A percentile compares a stretch with the other conserved stretches of the same genome.
phyloP scores from a whole-genome alignment of 2,329 filamentous ascomycete genomes.

The Coniochaeta hoffmannii region DNA sequence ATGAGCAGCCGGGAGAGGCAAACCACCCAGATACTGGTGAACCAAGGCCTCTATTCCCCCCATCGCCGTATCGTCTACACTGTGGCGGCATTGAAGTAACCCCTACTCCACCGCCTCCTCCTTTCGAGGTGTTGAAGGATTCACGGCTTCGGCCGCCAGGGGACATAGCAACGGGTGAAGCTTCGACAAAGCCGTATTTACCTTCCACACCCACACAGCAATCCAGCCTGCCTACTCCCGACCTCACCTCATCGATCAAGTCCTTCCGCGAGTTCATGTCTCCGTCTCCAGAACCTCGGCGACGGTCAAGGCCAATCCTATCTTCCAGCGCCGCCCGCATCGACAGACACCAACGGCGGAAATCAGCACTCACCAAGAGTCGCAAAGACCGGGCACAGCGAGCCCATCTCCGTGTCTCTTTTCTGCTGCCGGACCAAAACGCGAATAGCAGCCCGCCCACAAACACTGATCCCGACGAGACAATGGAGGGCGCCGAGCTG shows the following conservation, averaged over 20 bases:
- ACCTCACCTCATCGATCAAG: slow-evolving; percentile 40
- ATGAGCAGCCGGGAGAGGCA: background rate
- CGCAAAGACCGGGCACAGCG: slow-evolving; percentile 15
- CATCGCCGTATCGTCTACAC: background rate
- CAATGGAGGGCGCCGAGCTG: slow-evolving; percentile 1
- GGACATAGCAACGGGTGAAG: background rate
- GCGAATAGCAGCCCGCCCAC: background rate
- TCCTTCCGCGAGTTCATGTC: slow-evolving; percentile 46
- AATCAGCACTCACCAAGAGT: background rate
- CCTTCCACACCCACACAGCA: slow-evolving; percentile 19
- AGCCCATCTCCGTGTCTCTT: slow-evolving; percentile 23
- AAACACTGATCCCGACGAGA: background rate
- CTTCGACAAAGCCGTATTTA: slow-evolving; percentile 2
- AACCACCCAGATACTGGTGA: background rate
- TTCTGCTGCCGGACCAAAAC: slow-evolving; percentile 14
- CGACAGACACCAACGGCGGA: background rate
- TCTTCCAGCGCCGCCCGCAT: slow-evolving; percentile 13
- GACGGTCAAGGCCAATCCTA: background rate
- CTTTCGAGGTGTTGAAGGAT: too few relatives aligned
- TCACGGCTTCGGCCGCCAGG: background rate
- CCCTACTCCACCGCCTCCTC: too few relatives aligned
- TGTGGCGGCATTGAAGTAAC: too few relatives aligned
- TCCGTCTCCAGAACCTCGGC: slow-evolving; percentile 32
- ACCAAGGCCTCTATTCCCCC: background rate
- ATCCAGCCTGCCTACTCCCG: slow-evolving; percentile 31